Evolutionary conservation across 768 basidiomycete species (phyloP).

Genomic region (Pulveroboletus sp.): DNA sequence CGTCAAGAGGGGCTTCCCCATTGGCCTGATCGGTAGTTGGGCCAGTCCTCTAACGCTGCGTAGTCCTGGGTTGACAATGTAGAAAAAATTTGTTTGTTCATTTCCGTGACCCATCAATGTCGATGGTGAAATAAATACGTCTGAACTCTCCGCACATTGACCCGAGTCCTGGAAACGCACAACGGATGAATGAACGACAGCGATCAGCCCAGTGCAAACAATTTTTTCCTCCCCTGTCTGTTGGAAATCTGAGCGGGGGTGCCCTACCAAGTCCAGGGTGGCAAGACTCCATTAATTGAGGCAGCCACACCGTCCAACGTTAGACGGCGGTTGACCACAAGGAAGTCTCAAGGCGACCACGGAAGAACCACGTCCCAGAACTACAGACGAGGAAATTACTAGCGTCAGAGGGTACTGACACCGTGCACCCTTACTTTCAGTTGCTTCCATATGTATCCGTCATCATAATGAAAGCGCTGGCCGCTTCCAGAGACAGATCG

Average conservation of each 20-base stretch:
- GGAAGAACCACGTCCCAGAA: slow-evolving; percentile 5
- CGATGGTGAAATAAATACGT: slow-evolving; percentile 19
- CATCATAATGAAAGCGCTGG: slow-evolving; percentile 13
- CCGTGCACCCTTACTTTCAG: slow-evolving; percentile 8
- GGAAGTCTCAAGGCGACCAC: slow-evolving; percentile 26
- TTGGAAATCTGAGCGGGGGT: slow-evolving; percentile 14
- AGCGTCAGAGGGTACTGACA: slow-evolving; percentile 3
- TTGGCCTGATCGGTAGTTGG: slow-evolving; percentile 13
- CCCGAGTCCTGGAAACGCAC: slow-evolving; percentile 1
- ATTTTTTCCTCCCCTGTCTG: slow-evolving; percentile 2
- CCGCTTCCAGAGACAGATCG: slow-evolving; percentile 10
- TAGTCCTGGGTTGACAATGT: slow-evolving; percentile 14
- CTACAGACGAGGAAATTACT: slow-evolving; percentile 12
- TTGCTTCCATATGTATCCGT: slow-evolving; percentile 10
- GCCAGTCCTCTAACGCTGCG: slow-evolving; percentile 6
- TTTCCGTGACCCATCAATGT: slow-evolving; percentile 25
- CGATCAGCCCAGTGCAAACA: slow-evolving; percentile 11
- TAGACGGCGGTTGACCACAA: slow-evolving; percentile 14
- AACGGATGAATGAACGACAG: slow-evolving; percentile 17
- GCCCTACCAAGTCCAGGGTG: not conserved
- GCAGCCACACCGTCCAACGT: slow-evolving; percentile 2
- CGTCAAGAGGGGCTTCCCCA: not conserved
- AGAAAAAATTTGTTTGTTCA: slow-evolving; percentile 28
- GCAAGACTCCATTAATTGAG: slow-evolving; percentile 22
- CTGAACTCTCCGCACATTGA: slow-evolving; percentile 14